Evolutionary conservation across 305 asterid species (phyloP), one percentile per base, ranked within the genome.

Genomic region (Rubia balearica): DNA sequence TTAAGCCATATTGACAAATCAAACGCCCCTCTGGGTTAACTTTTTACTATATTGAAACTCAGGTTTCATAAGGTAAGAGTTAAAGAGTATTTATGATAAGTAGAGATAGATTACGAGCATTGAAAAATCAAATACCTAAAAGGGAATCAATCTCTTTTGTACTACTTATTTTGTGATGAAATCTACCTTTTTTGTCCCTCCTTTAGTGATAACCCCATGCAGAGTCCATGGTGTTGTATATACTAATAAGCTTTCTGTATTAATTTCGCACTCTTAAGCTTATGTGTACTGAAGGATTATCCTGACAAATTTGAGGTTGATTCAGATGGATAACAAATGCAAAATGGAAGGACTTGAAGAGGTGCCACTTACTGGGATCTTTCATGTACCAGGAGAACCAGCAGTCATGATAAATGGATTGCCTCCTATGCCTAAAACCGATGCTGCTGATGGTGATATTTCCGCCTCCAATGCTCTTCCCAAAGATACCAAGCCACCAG

Each of bases 331-430:
- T 48, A 74, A 71, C 38, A 53, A 74, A 3, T 41, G 76, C 46
- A 68, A 74, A 64, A 64, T 33, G 73, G 83, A 86, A 19, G 40
- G 65, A 6, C 27, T 27, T n/a, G 83, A 80, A 19, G 82, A 77
- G 24, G 70, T 78, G 24, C 73, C 81, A 41, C 41, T 75, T 10
- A 45, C 80, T 53, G 76, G 66, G 13, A 68, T 83, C 41, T 85
- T 64, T 81, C 75, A 79, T 71, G 51, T 85, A 57, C 88, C 83
- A 10, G 88, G 88, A 70, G 91, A 90, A 77, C 88, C 91, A 22
- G 87, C 82, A 63, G 70, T 88, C 42, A 77, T 90, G 59, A 80
- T 90, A 65, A 85, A 86, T 62, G 84, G 90, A 43, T 45, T 88
- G 70, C 95, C 95, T 62, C 89, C 87, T 3, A n/a, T 55, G 70